Percentiles rank a stretch among this genome's conserved stretches.
These are phyloP conservation scores for Acer saccharum DNA, from an alignment of 345 rosid species.

Conservation along the genomic window DNA sequence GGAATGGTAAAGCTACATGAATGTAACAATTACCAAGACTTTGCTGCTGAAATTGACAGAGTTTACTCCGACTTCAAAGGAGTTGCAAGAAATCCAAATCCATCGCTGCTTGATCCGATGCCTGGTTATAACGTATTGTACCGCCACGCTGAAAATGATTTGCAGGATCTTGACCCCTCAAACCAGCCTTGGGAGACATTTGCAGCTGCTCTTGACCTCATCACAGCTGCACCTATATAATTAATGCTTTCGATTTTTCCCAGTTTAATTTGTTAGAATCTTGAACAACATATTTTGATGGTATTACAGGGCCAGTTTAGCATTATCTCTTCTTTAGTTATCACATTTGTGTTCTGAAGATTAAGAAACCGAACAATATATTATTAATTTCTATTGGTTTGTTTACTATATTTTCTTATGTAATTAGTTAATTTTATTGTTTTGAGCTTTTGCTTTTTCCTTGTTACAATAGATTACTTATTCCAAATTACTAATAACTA, in stretches of 20 bases:
- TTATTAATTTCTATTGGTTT: too few relatives aligned
- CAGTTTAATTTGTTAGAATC: neutral
- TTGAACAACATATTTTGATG: neutral
- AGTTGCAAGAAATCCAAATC: neutral
- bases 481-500: too few relatives aligned
- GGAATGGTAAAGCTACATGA: neutral
- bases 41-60: neutral
- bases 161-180: neutral
- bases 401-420: too few relatives aligned
- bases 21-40: neutral
- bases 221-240: neutral
- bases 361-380: too few relatives aligned
- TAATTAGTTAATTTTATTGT: too few relatives aligned
- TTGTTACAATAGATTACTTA: too few relatives aligned
- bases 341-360: too few relatives aligned
- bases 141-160: neutral
- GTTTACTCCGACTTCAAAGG: neutral
- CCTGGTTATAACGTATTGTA: neutral
- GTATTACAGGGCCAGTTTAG: too few relatives aligned
- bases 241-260: neutral
- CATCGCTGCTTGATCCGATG: neutral
- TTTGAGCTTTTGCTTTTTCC: too few relatives aligned
- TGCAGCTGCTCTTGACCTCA: neutral
- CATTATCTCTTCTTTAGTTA: too few relatives aligned
- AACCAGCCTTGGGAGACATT: neutral